Conservation (phyloP, 345 rosid species). For the Streptanthus diversifolius region DNA sequence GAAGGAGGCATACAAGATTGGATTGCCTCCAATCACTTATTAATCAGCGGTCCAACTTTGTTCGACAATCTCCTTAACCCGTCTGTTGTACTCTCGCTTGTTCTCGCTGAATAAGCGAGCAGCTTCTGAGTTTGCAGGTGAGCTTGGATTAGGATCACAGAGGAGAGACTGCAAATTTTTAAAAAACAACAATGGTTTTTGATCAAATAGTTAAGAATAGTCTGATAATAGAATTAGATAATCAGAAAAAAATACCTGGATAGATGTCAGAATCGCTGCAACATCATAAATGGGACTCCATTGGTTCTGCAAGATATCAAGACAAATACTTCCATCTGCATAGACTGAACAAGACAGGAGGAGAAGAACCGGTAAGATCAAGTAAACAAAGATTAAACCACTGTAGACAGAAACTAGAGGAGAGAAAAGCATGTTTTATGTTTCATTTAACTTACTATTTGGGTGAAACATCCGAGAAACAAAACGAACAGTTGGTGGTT, state of each 20-base stretch:
- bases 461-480: constrained; percentile 8
- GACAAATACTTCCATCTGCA: constrained; percentile 69
- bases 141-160: constrained; percentile 1
- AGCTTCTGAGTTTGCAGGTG: neutral
- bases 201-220: neutral
- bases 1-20: neutral
- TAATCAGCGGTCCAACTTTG: constrained; percentile 3
- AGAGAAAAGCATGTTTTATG: neutral
- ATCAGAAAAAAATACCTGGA: neutral
- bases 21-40: neutral
- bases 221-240: neutral
- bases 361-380: neutral
- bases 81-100: constrained; percentile 1
- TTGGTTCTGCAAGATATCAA: constrained; percentile 66
- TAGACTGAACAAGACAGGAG: constrained; percentile 37
- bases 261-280: neutral
- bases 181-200: neutral
- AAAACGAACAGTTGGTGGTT: constrained; percentile 7
- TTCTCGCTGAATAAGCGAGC: constrained; percentile 2
- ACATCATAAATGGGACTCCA: constrained; percentile 36
- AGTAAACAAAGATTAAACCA: neutral
- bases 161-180: neutral
- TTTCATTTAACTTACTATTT: neutral
- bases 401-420: neutral
- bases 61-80: constrained; percentile 6